These are phyloP conservation scores for Boehmeria nivea DNA, from an alignment of 306 rosid species.

Conservation along the genomic window DNA sequence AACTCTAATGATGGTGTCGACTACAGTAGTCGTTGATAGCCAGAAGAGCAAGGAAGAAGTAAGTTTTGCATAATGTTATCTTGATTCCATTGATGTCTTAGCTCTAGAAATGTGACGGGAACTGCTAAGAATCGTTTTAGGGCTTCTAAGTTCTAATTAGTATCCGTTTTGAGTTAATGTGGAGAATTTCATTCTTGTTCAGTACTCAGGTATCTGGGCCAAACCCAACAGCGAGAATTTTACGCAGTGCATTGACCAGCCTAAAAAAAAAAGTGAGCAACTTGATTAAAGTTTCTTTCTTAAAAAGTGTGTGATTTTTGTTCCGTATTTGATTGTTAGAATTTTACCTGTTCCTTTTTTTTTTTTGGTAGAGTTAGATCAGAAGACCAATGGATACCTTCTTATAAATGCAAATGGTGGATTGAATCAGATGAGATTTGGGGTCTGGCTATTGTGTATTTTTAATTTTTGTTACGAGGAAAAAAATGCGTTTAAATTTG, in stretches of 20 bases:
- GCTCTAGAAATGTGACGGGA: neutral
- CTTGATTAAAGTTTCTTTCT: constrained; percentile 13
- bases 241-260: constrained; percentile 58
- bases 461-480: constrained; percentile 21
- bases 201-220: constrained; percentile 70
- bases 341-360: constrained; percentile 20
- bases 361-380: constrained; percentile 49
- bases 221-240: constrained; percentile 62
- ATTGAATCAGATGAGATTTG: constrained; percentile 99
- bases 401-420: constrained; percentile 97
- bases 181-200: constrained; percentile 41
- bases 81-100: neutral
- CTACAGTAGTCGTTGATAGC: constrained; percentile 37
- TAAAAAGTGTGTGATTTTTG: neutral
- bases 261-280: constrained; percentile 59
- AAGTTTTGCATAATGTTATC: constrained; percentile 38
- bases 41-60: constrained; percentile 45
- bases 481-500: constrained; percentile 10
- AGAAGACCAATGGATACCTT: constrained; percentile 75
- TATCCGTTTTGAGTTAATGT: constrained; percentile 11
- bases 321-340: constrained; percentile 8
- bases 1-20: constrained; percentile 50
- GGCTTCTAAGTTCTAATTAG: neutral
- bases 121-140: too few relatives aligned
- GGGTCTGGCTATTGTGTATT: constrained; percentile 63